These are phyloP conservation scores for Penicillium paneum DNA, from an alignment of 2,329 filamentous ascomycete genomes.

Conservation along the genomic window DNA sequence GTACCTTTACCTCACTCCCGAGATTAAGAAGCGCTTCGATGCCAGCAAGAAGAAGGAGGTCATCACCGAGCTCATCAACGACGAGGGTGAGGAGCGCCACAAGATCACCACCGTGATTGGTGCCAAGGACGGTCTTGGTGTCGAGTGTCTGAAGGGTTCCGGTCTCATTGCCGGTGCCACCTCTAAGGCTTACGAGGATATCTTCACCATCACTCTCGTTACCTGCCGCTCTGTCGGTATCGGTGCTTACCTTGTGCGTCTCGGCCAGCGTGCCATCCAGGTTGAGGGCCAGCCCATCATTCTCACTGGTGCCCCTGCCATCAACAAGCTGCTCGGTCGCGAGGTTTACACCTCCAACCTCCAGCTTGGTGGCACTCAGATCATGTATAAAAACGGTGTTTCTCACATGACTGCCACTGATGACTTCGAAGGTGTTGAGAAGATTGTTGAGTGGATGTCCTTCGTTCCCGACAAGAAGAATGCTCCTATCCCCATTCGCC, in stretches of 20 bases:
- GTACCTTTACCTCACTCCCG: conserved; percentile 89
- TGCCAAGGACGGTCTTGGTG: conserved; percentile 91
- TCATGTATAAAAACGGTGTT: conserved; percentile 99
- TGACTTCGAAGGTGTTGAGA: conserved; percentile 95
- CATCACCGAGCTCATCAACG: conserved; percentile 81
- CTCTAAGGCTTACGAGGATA: conserved; percentile 94
- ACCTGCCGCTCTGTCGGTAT: conserved; percentile 99
- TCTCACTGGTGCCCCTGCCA: conserved; percentile 90
- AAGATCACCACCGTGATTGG: conserved; percentile 93
- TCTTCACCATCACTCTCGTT: conserved; percentile 96
- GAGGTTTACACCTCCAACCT: conserved; percentile 99
- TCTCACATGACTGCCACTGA: conserved; percentile 98
- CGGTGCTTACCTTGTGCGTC: conserved; percentile 95
- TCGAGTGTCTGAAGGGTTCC: conserved; percentile 94
- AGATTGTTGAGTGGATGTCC: conserved; percentile 97
- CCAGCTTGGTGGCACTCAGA: conserved; percentile 99
- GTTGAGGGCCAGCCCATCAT: conserved; percentile 99
- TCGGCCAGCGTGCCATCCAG: conserved; percentile 97
- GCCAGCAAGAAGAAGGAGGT: conserved; percentile 71
- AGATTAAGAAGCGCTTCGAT: conserved; percentile 81
- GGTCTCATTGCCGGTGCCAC: conserved; percentile 98
- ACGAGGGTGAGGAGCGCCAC: conserved; percentile 85
- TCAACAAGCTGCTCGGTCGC: conserved; percentile 96
- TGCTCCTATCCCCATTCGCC: conserved; percentile 86
- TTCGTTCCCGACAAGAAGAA: conserved; percentile 96